Evolutionary conservation across 2,329 filamentous ascomycete genomes (phyloP), one percentile per base, ranked within the genome.

Genomic region (Colletotrichum tanaceti): DNA sequence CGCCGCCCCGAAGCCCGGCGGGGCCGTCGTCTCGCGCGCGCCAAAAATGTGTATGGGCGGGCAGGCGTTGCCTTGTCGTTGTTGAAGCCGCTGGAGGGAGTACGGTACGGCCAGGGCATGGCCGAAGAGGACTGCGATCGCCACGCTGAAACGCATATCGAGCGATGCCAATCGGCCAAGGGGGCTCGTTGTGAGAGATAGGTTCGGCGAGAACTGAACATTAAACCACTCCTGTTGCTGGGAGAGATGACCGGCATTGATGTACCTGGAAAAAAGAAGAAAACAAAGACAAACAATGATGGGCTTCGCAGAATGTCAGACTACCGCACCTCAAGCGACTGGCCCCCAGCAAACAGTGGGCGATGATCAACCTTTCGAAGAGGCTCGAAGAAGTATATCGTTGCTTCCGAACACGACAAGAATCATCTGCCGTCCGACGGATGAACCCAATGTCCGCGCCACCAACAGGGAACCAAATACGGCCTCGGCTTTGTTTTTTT

Each of bases 1-100:
- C 2, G 84, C 79, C 0, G 84, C 82, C 10, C 87, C 87, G 70
- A 84, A 88, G 1, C 87, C 87, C 1, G 82, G 79, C 4, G 81
- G 75, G 0, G 84, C 86, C 0, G 82, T 83, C 9, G 83, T 85
- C 74, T 84, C 83, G 14, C 83, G 81, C 1, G 83, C 83, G 2
- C 81, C 83, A 44, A 84, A 83, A 41, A 85, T 77, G 73, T 85
- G 81, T 39, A 85, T 74, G 16, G 72, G 72, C 0, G 82, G 81
- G 69, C 82, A 84, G 53, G 54, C 35, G 22, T 54, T 65, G 13
- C 41, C 60, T 35, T 65, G 60, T 9, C 61, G 58, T 43, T 53
- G 18, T 20, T 44, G 49, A 7, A 65, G 35, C 22, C 38, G 55
- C 55, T 41, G 43, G 11, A 28, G 46, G 2, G 49, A 32, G 24